Evolutionary conservation across 306 rosid genomes (phyloP), one percentile per base, ranked within the genome.

Genomic region (Acacia acuminata): DNA sequence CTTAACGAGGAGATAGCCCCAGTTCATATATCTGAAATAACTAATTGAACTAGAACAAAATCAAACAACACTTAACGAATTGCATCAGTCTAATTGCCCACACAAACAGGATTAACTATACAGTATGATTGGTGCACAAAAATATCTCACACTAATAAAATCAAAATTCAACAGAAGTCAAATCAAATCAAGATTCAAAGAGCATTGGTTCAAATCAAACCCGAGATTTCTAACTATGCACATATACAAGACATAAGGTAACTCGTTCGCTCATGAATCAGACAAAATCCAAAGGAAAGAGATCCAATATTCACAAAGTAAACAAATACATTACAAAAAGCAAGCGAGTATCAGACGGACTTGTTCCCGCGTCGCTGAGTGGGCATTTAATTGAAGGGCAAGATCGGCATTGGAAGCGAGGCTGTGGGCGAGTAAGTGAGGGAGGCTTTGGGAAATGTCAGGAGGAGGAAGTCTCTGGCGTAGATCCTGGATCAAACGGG

Each of bases 361-460:
- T 24, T 75, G 68, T 36, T 75, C 83, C n/a, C 95, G 93, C 7
- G 93, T 91, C 34, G 89, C 7, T 47, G 90, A 87, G 76, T 87
- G 90, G 6, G 90, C n/a, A 70, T 50, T 87, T 13, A 87, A 55
- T 47, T 87, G 90, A 53, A 81, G 90, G 56, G 87, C 63, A 12
- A 87, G 90, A 34, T 73, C 90, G 43, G 97, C 97, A 70, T 87
- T 93, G 82, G 99, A 95, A 71, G 99, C 99, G 47, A 96, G 86
- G 47, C 98, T 88, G 78, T 96, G 98, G 0, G 98, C 99, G 71
- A 93, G 99, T 73, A 96, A 97, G 71, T 93, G 96, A 77, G 99
- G 99, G 34, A 96, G 99, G 65, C 99, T 92, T 45, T 92, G 94
- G 3, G 99, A 92, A 32, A 96, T 91, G 67, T 93, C 94, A 1